Evolutionary conservation across 495 filamentous ascomycete species (phyloP), one percentile per base, ranked within the genome.

Genomic region (Penicillium antarcticum): DNA sequence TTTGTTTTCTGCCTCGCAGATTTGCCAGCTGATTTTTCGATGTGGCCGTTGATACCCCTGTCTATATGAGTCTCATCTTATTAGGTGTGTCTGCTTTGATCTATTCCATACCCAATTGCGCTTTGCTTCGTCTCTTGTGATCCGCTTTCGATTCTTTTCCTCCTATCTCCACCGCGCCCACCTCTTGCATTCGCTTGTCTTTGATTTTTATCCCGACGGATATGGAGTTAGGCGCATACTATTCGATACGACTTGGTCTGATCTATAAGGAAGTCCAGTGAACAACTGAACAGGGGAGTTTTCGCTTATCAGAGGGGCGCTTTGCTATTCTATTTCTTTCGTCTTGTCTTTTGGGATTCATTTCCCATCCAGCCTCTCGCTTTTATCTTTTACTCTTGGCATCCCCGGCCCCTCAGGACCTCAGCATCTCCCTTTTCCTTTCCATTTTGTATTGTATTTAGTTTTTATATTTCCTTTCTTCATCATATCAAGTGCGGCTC

Each of bases 21-120:
- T 51, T 52, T 37, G 41, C 42, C 44, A 48, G 33, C 54, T 58
- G 57, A 48, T 58, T 53, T 53, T 53, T 56, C 35, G 54, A 47
- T 53, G 41, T 57, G 49, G 48, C 52, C 49, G 29, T 58, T 60
- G 60, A 66, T 66, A 63, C 60, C 62, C 62, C 62, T 66, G 62
- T 66, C 62, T 51, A 66, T 66, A 66, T 58, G 60, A 56, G 50
- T 55, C 51, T 43, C 53, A 54, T 48, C 35, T 40, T 23, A 19
- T 46, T 46, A 46, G 18, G 35, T 21, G 33, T 61, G 26, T 29
- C 26, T 29, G 26, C 26, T 4, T 61, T 49, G 39, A 44, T 49
- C 45, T 40, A 37, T 55, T 56, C 31, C 50, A 57, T 65, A 62
- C 51, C 62, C 59, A 45, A 44, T 44, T 52, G 47, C 52, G 36